Evolutionary conservation across 2,329 filamentous ascomycete species (phyloP).

Genomic region (Metarhizium rileyi): DNA sequence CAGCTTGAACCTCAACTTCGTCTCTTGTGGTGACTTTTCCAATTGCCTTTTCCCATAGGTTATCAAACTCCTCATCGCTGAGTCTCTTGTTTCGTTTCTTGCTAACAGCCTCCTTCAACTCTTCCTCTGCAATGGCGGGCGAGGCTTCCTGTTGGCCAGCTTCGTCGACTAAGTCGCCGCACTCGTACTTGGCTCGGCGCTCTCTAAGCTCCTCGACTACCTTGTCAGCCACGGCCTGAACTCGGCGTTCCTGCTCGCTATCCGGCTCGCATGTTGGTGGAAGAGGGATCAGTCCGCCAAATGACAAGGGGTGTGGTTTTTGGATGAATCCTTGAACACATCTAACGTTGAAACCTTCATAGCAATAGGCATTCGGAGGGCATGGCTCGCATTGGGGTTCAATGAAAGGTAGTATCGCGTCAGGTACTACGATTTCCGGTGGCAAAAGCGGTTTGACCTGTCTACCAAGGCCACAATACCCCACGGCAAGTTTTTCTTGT

Average conservation of each 20-base stretch:
- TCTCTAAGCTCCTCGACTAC: conserved; percentile 80
- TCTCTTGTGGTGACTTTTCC: conserved; percentile 58
- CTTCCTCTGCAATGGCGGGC: conserved; percentile 54
- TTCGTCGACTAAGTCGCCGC: conserved; percentile 59
- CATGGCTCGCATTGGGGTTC: conserved; percentile 83
- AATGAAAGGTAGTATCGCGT: conserved; percentile 58
- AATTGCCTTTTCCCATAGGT: conserved; percentile 68
- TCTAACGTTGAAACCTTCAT: conserved; percentile 60
- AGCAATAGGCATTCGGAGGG: conserved; percentile 84
- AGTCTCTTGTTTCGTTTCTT: conserved; percentile 73
- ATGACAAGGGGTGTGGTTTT: conserved; percentile 70
- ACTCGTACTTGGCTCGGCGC: conserved; percentile 82
- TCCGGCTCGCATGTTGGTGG: conserved; percentile 92
- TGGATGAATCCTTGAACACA: conserved; percentile 86
- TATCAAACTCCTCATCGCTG: conserved; percentile 82
- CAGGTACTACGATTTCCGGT: conserved; percentile 49
- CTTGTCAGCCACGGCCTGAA: conserved; percentile 79
- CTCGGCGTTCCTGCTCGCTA: conserved; percentile 78
- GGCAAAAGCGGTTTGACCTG: conserved; percentile 43
- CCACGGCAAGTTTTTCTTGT: conserved; percentile 91
- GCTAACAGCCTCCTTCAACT: conserved; percentile 67
- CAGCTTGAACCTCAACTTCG: conserved; percentile 41
- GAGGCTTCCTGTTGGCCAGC: conserved; percentile 48
- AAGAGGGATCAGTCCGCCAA: conserved; percentile 73
- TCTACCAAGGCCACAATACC: conserved; percentile 82